phyloP scores from a whole-genome alignment of 2,329 filamentous ascomycete species.

The Ophiocordyceps camponoti-leonardi region DNA sequence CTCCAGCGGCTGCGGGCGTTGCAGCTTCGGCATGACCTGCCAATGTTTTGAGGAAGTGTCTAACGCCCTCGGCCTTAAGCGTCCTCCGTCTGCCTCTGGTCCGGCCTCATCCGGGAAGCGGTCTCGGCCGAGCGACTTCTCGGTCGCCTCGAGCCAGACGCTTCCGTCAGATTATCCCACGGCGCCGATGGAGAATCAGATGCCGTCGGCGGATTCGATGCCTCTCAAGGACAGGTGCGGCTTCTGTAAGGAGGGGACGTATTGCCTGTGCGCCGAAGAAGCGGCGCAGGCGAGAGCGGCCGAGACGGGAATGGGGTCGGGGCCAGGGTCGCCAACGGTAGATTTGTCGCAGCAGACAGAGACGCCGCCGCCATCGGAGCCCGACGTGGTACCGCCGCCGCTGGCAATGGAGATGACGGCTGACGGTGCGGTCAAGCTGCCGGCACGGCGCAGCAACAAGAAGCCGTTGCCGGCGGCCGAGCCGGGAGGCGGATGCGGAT shows the following conservation, averaged over 20 bases:
- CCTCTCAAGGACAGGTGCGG: slow-evolving; percentile 54
- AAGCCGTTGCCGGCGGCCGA: slow-evolving; percentile 9
- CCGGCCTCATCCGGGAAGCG: slow-evolving; percentile 34
- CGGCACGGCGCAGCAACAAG: slow-evolving; percentile 17
- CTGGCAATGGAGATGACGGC: slow-evolving; percentile 41
- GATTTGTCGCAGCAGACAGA: slow-evolving; percentile 30
- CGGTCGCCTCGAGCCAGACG: slow-evolving; percentile 39
- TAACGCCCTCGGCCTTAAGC: slow-evolving; percentile 28
- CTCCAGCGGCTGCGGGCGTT: slow-evolving; percentile 45
- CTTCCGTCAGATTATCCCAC: slow-evolving; percentile 1
- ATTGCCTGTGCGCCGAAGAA: slow-evolving; percentile 61
- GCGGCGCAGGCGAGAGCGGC: slow-evolving; percentile 11
- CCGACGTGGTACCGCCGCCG: slow-evolving; percentile 34
- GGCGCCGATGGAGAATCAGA: slow-evolving; percentile 7
- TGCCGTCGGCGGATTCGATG: slow-evolving; percentile 18
- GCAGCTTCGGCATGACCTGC: slow-evolving; percentile 43
- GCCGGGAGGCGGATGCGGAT: slow-evolving; percentile 30
- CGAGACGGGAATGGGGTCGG: slow-evolving; percentile 13
- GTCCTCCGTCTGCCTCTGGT: slow-evolving; percentile 27
- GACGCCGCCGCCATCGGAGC: slow-evolving; percentile 43
- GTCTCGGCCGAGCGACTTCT: slow-evolving; percentile 39
- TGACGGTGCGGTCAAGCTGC: slow-evolving; percentile 43
- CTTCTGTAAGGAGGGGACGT: slow-evolving; percentile 68
- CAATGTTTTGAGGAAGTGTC: slow-evolving; percentile 47
- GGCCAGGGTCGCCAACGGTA: slow-evolving; percentile 18